Percentiles rank a stretch among this genome's conserved stretches.
phyloP scores from a whole-genome alignment of 495 filamentous ascomycete genomes.

The Friedmanniomyces simplex region DNA sequence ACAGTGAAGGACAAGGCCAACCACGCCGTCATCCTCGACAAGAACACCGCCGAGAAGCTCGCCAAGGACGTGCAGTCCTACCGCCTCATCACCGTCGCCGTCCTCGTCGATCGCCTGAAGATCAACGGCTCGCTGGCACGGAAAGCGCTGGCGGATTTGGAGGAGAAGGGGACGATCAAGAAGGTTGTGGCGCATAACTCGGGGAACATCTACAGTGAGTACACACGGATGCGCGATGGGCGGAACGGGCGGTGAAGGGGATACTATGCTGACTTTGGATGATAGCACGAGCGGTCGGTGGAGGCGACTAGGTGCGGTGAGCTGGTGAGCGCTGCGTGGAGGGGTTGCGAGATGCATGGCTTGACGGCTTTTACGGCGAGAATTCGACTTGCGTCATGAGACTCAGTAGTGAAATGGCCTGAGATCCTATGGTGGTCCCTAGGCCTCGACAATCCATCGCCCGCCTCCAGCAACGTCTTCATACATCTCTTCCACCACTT shows the following conservation, averaged over 20 bases:
- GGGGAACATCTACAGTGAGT: conserved; percentile 97
- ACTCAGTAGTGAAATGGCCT: neutral
- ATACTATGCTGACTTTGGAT: neutral
- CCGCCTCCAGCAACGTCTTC: too few relatives aligned
- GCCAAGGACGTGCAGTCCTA: conserved; percentile 99
- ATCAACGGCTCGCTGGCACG: conserved; percentile 97
- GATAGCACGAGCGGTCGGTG: conserved; percentile 30
- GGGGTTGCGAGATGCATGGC: neutral
- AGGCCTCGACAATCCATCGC: too few relatives aligned
- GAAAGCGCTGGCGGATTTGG: conserved; percentile 78
- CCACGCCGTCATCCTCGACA: conserved; percentile 76
- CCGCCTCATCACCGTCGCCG: conserved; percentile 97
- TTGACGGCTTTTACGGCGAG: neutral
- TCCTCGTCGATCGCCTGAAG: conserved; percentile 98
- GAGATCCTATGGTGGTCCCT: too few relatives aligned
- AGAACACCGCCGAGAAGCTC: conserved; percentile 60
- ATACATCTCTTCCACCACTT: too few relatives aligned
- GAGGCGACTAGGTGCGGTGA: conserved; percentile 7
- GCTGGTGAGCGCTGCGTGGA: too few relatives aligned
- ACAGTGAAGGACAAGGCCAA: conserved; percentile 99
- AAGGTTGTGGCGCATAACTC: conserved; percentile 94
- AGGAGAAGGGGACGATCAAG: conserved; percentile 98
- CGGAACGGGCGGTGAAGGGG: neutral
- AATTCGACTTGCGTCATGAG: neutral
- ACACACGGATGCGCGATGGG: neutral